These are phyloP conservation scores for Pythium dissotocum DNA, from an alignment of 352 stramenopile species.

Conservation along the genomic window DNA sequence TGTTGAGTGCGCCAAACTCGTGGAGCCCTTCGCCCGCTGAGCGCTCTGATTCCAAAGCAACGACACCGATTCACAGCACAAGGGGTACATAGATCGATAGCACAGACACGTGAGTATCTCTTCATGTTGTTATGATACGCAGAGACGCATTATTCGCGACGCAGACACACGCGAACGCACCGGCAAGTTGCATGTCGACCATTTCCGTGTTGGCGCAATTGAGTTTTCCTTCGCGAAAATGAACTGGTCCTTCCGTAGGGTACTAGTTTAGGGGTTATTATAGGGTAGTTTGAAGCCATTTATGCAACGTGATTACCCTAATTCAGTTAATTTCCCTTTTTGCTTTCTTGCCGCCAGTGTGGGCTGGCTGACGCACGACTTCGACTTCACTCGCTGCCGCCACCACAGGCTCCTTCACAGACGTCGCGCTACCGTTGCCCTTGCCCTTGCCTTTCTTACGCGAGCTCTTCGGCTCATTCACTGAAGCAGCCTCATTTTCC, in stretches of 20 bases:
- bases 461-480: conserved; percentile 1
- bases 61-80: not conserved
- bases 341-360: conserved; percentile 23
- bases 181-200: conserved; percentile 4
- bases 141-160: not conserved
- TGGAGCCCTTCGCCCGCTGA: conserved; percentile 64
- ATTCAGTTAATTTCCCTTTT: conserved; percentile 17
- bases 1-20: conserved; percentile 88
- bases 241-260: not conserved
- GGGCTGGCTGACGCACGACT: conserved; percentile 13
- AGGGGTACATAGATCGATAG: not conserved
- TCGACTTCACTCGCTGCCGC: conserved; percentile 5
- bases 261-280: conserved; percentile 10
- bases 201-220: not conserved
- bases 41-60: conserved; percentile 17
- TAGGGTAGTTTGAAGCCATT: not conserved
- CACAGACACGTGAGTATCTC: not conserved
- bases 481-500: not conserved
- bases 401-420: conserved; percentile 4
- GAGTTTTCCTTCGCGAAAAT: not conserved
- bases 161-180: not conserved
- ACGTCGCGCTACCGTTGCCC: not conserved
- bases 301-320: not conserved
- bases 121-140: not conserved
- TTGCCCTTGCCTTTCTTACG: conserved; percentile 24